Base-by-base conservation (phyloP, 1,139 yeast genomes). In the Taphrina betulina region DNA sequence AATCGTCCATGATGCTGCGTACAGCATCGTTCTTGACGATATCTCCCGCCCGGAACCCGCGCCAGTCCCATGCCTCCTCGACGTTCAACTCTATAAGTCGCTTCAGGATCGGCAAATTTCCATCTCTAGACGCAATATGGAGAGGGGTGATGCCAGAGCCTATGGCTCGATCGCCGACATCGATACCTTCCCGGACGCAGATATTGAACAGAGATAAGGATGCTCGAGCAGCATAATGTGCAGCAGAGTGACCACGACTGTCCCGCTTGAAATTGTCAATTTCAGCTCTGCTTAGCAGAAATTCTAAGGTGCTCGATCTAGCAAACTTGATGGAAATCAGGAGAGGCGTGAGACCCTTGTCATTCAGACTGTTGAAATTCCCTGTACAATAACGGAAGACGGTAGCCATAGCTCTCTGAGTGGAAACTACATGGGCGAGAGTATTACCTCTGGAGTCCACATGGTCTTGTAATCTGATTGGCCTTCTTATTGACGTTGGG, bases 401-500 rank as follows among this genome's bases (percentile, higher is more conserved):
- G 7, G 46, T 23, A 31, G 22, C 34, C 46, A 50, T 37, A 14
- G 54, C 31, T 23, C 22, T 23, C 7, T 22, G 14, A 5, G 54
- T 50, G 3, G 46, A 38, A 7, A 50, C 46, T 3, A 86, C 78
- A 69, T 92, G 97, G 35, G 92, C 71, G 5, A 90, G 66, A 0
- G 92, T 80, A 64, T 89, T 88, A 0, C 94, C 94, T 58, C 79
- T 76, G 23, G 71, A 72, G 66, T 90, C 97, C 17, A 80, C 71
- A 66, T 92, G 97, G 22, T 79, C 80, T 7, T 20, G 17, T 24
- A 50, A 57, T 14, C 57, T 26, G 5, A 60, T 46, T 16, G 44
- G 37, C 53, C 60, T 55, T 14, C 48, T 48, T 4, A 45, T 26
- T 14, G 58, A 5, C 19, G 46, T 19, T n/a, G 29, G 24, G 14